Base-by-base conservation (phyloP, 2,329 filamentous ascomycete species). In the Rasamsonia emersonii region DNA sequence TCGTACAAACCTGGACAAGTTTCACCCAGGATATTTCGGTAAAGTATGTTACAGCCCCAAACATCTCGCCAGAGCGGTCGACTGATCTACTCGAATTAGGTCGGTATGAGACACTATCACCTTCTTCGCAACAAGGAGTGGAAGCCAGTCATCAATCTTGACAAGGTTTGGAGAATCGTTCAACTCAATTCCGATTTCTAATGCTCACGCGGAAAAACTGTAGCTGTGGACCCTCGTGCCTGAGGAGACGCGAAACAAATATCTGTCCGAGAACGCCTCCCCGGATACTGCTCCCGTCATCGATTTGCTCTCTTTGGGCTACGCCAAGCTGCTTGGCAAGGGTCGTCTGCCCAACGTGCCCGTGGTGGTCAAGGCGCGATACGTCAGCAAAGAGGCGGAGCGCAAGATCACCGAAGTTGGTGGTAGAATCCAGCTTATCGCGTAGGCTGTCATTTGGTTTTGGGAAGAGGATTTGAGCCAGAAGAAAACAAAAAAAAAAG, bases 21-120 rank as follows among this genome's bases (percentile, higher is more conserved):
- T 89, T 80, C 85, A 93, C 64, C 86, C 89, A 45, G 91, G 91
- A 86, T 96, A 96, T 84, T 96, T 95, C 71, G 86, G 86, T 71
- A 94, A 95, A 75, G 79, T 83, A 23, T 7, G n/a, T n/a, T n/a
- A n/a, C n/a, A n/a, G n/a, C n/a, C n/a, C n/a, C n/a, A n/a, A n/a
- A n/a, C n/a, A n/a, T n/a, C n/a, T n/a, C n/a, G n/a, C n/a, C n/a
- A n/a, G n/a, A n/a, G n/a, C n/a, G n/a, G n/a, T n/a, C n/a, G n/a
- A 38, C n/a, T n/a, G n/a, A n/a, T 43, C 32, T 30, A 13, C 23
- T 8, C 18, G 10, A 39, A 43, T 45, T 93, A 93, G 73, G 84
- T 89, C 54, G 82, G 83, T 72, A 89, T 89, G 83, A 75, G 84
- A 61, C 81, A 89, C 73, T 95, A 94, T 84, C 89, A 96, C 78